Evolutionary conservation across 2,329 filamentous ascomycete genomes (phyloP), one percentile per base, ranked within the genome.

Genomic region (Apiospora pterosperma): DNA sequence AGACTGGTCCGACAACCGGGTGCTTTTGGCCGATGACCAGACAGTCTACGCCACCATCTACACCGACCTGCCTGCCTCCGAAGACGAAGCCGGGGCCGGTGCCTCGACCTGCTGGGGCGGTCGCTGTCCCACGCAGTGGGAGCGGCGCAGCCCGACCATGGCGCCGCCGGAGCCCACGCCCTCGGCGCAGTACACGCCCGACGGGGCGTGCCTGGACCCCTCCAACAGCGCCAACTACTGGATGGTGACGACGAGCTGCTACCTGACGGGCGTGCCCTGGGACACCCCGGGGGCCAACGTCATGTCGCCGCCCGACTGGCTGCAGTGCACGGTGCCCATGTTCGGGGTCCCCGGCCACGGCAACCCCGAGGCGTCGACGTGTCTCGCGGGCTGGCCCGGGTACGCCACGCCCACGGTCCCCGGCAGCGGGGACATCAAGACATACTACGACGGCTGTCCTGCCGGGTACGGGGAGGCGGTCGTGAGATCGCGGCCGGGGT

Each of bases 401-500:
- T 34, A 34, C 16, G 25, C 28, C 12, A 16, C 25, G 16, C 7
- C 16, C 23, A 19, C 48, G 16, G 48, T 19, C 16, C 7, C 28
- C 28, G 23, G 21, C 42, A 5, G 14, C 11, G 42, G 14, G 3
- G 42, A 23, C 6, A 14, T 10, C 19, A 34, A 28, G 60, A 67
- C n/a, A 19, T 69, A 67, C 39, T 69, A 65, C n/a, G 25, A 52
- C 1, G 66, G 63, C 1, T 69, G 68, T 10, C 67, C 68, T 3
- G n/a, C 25, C 4, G 64, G 61, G 2, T 65, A 65, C 52, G 42
- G 28, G 23, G 52, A 12, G 12, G 39, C 59, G 6, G 5, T 5
- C 14, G 34, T 55, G 11, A 39, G 12, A 10, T 38, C 48, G n/a
- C 10, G 36, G 21, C 28, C 42, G 42, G 44, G 48, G 1, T 65